These are phyloP conservation scores for Bruguiera sexangula DNA, from an alignment of 345 rosid species.

Conservation along the genomic window DNA sequence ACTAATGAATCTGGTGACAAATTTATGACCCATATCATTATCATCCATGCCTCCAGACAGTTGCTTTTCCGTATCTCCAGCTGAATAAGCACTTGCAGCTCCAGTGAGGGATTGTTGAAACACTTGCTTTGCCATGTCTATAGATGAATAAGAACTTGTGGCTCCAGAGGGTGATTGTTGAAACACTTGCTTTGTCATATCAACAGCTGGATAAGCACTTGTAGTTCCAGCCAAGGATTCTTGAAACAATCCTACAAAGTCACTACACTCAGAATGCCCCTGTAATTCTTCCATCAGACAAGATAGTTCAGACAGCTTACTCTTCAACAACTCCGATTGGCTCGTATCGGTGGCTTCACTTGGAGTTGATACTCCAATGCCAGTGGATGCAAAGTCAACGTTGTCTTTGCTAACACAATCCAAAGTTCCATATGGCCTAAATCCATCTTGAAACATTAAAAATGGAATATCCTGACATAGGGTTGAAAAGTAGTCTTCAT, in stretches of 20 bases:
- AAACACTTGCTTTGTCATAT: not conserved
- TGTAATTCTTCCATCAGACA: slow-evolving; percentile 38
- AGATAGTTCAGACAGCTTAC: slow-evolving; percentile 33
- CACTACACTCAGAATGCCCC: slow-evolving; percentile 18
- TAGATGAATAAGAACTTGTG: too few relatives aligned
- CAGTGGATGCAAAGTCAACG: slow-evolving; percentile 4
- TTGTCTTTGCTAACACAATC: slow-evolving; percentile 14
- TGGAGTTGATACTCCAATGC: slow-evolving; percentile 24
- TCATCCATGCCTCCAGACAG: slow-evolving; percentile 13
- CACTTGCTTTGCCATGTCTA: not conserved
- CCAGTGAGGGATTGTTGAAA: slow-evolving; percentile 22
- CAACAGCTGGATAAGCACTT: too few relatives aligned
- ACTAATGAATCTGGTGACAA: slow-evolving; percentile 20
- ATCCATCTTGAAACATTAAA: slow-evolving; percentile 11
- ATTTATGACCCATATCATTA: not conserved
- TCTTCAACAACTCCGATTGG: slow-evolving; percentile 32
- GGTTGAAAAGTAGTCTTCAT: slow-evolving; percentile 6
- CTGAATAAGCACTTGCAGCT: not conserved
- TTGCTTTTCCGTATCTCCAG: slow-evolving; percentile 5
- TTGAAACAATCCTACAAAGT: not conserved
- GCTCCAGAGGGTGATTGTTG: too few relatives aligned
- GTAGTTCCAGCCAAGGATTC: too few relatives aligned
- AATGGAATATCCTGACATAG: slow-evolving; percentile 17
- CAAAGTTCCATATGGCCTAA: slow-evolving; percentile 11
- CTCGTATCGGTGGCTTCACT: slow-evolving; percentile 17